phyloP scores from a whole-genome alignment of 2,329 filamentous ascomycete genomes.

The Scytalidium lignicola region DNA sequence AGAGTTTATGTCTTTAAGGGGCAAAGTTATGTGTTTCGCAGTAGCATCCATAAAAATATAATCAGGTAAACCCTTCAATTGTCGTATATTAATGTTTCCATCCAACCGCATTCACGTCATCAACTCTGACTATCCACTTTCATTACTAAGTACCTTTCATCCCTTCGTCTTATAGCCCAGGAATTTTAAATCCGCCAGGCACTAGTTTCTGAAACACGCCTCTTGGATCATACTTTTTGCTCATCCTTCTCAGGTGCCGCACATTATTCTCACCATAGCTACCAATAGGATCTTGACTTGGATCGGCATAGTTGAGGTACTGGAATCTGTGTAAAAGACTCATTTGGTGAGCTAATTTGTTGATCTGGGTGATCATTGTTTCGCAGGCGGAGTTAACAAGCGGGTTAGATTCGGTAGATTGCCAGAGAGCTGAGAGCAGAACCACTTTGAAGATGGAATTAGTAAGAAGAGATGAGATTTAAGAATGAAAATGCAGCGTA shows the following conservation, averaged over 20 bases:
- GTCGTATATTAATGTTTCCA: no score
- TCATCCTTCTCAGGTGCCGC: slow-evolving; percentile 25
- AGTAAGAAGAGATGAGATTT: no score
- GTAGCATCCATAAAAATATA: no score
- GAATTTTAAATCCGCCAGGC: slow-evolving; percentile 9
- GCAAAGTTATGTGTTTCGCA: no score
- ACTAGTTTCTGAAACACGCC: slow-evolving; percentile 10
- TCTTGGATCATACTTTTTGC: slow-evolving; percentile 32
- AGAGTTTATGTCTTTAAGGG: no score
- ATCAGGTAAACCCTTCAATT: no score
- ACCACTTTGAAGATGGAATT: not conserved
- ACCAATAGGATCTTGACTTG: slow-evolving; percentile 34
- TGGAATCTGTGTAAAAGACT: slow-evolving; percentile 6
- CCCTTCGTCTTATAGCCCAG: not conserved
- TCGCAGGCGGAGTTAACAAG: not conserved
- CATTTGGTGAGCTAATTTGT: not conserved
- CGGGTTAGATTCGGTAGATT: not conserved
- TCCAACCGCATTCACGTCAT: no score
- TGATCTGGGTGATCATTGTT: not conserved
- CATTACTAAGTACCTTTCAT: no score
- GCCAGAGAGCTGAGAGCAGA: not conserved
- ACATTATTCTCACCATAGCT: slow-evolving; percentile 37
- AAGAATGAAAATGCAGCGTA: no score
- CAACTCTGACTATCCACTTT: no score
- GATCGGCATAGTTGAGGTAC: slow-evolving; percentile 41